Evolutionary conservation across 2,329 filamentous ascomycete genomes (phyloP), one percentile per base, ranked within the genome.

Genomic region (Aspergillus intermedius): DNA sequence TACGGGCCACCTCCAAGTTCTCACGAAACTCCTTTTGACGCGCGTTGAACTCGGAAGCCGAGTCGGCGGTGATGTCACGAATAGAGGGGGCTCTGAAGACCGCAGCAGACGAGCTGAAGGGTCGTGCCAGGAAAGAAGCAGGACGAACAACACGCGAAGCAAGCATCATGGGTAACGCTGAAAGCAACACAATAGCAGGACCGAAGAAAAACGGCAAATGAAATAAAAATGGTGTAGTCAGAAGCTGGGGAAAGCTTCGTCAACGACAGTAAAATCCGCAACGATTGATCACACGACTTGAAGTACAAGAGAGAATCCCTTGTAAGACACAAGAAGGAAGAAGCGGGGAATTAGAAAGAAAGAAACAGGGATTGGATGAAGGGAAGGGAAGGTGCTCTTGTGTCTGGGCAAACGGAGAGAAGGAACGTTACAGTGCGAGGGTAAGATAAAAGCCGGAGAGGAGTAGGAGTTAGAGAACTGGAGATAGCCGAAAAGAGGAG

Each of bases 11-110:
- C 61, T 83, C 80, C 62, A 95, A 76, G 68, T 87, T 82, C 71
- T 91, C 84, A 67, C 93, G 87, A 74, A 96, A 97, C 63, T 84
- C 79, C 71, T 85, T 86, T 75, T 95, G 91, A 71, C 86, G 88
- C 62, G 78, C 74, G 67, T 87, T 88, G 78, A 97, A 98, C 49
- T 79, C 76, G 46, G 83, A 77, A 56, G 87, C 84, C 53, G 82
- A 81, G 54, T 87, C 77, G 44, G 84, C 81, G 42, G 77, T 86
- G 75, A 98, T 83, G 71, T 98, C 91, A 67, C 87, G 86, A 57
- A 98, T 81, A 34, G 86, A 83, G n/a, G 93, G 93, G 17, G 83
- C 74, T 50, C 75, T 77, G 54, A 69, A 67, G 56, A 66, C 61
- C 55, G 66, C 54, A 49, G 76, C 67, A 50, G 81, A 80, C 49